Percentiles rank a stretch among this genome's conserved stretches.
Evolutionary conservation across 805 yeast species (phyloP).

Genomic region (Ogataea corticis): DNA sequence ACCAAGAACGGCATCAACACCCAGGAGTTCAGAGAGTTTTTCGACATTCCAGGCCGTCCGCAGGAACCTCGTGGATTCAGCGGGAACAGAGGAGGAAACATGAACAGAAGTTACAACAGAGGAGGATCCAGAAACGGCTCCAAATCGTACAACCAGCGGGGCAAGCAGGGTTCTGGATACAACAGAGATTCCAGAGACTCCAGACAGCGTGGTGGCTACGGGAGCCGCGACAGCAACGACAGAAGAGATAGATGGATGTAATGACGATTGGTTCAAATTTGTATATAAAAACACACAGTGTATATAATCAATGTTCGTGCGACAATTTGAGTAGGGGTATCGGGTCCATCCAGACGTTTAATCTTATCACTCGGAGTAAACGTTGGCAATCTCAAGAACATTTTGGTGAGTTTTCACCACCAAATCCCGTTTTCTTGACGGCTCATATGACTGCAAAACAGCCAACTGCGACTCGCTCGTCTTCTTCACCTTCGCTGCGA

Average conservation of each 20-base stretch:
- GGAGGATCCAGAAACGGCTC: background rate
- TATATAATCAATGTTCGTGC: too few species aligned
- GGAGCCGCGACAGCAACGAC: background rate
- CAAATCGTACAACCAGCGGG: background rate
- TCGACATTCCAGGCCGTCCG: conserved; percentile 31
- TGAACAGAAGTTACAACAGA: background rate
- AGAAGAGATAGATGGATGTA: conserved; percentile 3
- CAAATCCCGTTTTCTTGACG: background rate
- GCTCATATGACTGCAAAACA: background rate
- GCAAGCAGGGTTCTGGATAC: conserved; percentile 1
- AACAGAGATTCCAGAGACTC: conserved; percentile 1
- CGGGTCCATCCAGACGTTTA: too few species aligned
- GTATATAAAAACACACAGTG: too few species aligned
- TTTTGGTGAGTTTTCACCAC: background rate
- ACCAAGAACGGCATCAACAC: conserved; percentile 31
- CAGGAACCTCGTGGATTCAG: background rate
- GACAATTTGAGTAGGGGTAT: too few species aligned
- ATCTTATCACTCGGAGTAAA: too few species aligned
- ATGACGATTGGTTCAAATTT: background rate
- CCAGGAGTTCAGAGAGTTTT: conserved; percentile 28
- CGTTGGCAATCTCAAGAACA: background rate
- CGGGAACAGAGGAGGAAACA: background rate
- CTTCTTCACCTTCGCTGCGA: conserved; percentile 33
- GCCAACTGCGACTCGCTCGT: conserved; percentile 2
- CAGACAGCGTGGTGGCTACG: background rate